Evolutionary conservation across 306 rosid genomes (phyloP), one percentile per base, ranked within the genome.

Genomic region (Senna siamea): DNA sequence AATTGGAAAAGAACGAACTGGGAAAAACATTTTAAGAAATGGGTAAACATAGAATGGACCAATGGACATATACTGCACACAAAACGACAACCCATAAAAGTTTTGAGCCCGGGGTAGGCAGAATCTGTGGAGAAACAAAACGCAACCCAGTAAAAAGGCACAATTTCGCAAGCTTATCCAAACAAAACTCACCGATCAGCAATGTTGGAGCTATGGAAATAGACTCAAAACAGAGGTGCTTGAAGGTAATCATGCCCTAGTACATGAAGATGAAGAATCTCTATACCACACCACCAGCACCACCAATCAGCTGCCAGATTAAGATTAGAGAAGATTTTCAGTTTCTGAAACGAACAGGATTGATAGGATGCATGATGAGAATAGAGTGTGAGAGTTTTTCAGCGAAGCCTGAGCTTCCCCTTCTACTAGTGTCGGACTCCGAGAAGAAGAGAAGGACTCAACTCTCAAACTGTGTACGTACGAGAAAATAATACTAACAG

Each of bases 181-280:
- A 46, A 73, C 46, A 75, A 68, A 68, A 84, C 92, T 87, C 76
- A 93, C 98, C 86, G 89, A 83, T 86, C 81, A 79, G 75, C 74
- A 85, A 81, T 87, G 95, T 83, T 69, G 95, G 88, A 81, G 91
- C 80, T 81, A 76, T 17, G 86, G 68, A 75, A 85, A 82, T 75
- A 85, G 78, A 72, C 67, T 80, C 76, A 44, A 72, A 84, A 76
- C 79, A 79, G 65, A 73, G 78, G 46, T 74, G 76, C 56, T 79
- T 55, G 81, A 83, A 68, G 86, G 78, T 73, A 81, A 73, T 90
- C 92, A 93, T 90, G 91, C 97, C 97, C 98, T 90, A 93, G 80
- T 62, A 58, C 82, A 79, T 68, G 74, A 9, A 73, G 69, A 9
- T 68, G 69, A 60, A 60, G 66, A 69, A 63, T 63, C 79, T 81